Conservation (phyloP, 805 yeast genomes). For the Kodamaea jinghongensis region DNA sequence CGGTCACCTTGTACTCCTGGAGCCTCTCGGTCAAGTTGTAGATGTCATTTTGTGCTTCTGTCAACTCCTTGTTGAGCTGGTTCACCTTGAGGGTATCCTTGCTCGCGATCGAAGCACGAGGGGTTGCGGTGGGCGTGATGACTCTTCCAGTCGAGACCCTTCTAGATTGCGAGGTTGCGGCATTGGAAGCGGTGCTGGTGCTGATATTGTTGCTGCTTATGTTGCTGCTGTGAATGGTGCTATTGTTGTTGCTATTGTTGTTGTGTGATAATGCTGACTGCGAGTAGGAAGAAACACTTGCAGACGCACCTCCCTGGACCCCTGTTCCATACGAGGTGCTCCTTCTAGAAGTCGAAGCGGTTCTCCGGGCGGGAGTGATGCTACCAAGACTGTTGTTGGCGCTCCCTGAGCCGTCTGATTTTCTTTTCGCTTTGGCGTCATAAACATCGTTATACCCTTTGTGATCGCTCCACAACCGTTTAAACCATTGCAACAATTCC, state of each 20-base stretch:
- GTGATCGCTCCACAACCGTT: constrained; percentile 75
- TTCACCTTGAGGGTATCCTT: constrained; percentile 10
- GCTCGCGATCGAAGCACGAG: constrained; percentile 7
- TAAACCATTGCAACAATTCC: constrained; percentile 92
- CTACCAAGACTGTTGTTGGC: constrained; percentile 5
- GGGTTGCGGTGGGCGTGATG: constrained; percentile 6
- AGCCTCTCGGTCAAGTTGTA: constrained; percentile 47
- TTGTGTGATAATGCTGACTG: too few species aligned
- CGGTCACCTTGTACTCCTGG: constrained; percentile 54
- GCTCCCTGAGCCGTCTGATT: constrained; percentile 4
- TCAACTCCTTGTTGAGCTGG: constrained; percentile 38
- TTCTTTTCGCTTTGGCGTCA: constrained; percentile 52
- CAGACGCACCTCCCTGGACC: neutral
- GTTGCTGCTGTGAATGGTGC: too few species aligned
- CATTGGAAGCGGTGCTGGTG: constrained; percentile 19
- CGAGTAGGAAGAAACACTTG: too few species aligned
- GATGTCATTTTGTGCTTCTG: constrained; percentile 43
- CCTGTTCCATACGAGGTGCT: constrained; percentile 5
- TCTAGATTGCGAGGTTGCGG: constrained; percentile 12
- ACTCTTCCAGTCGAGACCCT: constrained; percentile 4
- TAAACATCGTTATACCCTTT: constrained; percentile 61
- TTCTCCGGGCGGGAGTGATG: constrained; percentile 5
- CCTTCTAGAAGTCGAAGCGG: constrained; percentile 6
- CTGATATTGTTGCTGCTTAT: neutral
- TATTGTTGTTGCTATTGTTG: too few species aligned